A percentile compares a stretch with the other conserved stretches of the same genome.
phyloP scores from a whole-genome alignment of 2,329 filamentous ascomycete species.

The Pyrenophora graminea region DNA sequence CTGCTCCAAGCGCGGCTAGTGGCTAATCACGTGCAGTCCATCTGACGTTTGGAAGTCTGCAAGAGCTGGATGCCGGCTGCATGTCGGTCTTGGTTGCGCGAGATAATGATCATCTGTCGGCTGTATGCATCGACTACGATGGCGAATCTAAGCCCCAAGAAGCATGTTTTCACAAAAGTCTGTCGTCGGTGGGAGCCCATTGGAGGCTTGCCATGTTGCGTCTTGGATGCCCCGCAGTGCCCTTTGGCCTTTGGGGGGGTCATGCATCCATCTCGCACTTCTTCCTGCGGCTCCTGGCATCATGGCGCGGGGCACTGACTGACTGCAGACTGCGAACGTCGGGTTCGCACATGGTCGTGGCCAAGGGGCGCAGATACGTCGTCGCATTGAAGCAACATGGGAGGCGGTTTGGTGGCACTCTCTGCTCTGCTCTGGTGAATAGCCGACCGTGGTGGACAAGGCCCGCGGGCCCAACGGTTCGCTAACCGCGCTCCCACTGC shows the following conservation, averaged over 20 bases:
- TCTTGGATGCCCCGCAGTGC: slow-evolving; percentile 20
- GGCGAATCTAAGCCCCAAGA: slow-evolving; percentile 17
- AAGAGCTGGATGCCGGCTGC: neutral
- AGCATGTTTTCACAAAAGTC: slow-evolving; percentile 7
- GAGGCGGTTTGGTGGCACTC: slow-evolving; percentile 8
- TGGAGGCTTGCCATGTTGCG: slow-evolving; percentile 10
- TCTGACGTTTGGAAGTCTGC: neutral
- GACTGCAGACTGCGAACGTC: slow-evolving; percentile 29
- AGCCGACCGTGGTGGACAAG: slow-evolving; percentile 8
- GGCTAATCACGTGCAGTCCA: too few species aligned
- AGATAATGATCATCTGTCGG: neutral
- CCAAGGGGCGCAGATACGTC: slow-evolving; percentile 7
- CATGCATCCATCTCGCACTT: slow-evolving; percentile 25
- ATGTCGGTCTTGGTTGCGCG: neutral
- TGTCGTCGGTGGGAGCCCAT: slow-evolving; percentile 6
- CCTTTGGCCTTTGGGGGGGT: slow-evolving; percentile 14
- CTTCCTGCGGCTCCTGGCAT: slow-evolving; percentile 24
- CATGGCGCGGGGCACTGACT: slow-evolving; percentile 11
- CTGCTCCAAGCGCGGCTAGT: too few species aligned
- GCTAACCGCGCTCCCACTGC: slow-evolving; percentile 20
- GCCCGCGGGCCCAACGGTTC: slow-evolving; percentile 13
- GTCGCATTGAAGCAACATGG: neutral
- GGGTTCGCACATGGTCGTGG: slow-evolving; percentile 22
- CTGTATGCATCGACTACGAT: slow-evolving; percentile 14
- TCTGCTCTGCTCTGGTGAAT: slow-evolving; percentile 10